Base-by-base conservation (phyloP, 805 yeast genomes). In the Lachancea kluyveri region DNA sequence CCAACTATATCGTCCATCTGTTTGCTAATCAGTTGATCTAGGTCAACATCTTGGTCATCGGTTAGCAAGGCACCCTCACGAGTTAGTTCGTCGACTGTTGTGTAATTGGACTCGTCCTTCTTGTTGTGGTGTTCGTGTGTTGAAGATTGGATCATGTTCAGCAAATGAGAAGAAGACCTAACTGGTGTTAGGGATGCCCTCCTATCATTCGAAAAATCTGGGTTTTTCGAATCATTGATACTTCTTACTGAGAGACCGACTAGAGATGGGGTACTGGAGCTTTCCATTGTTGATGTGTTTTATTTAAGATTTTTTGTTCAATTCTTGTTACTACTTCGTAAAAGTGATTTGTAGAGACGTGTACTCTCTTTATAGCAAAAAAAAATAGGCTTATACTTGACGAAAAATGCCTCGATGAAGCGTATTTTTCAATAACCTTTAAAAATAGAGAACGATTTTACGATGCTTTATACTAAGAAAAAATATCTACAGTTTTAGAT, bases 1-100 rank as follows among this genome's bases (percentile, higher is more conserved):
- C 38, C 39, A 14, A 37, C 41, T 8, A 33, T 28, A 12, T 45
- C 50, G 16, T 42, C 40, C 15, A 43, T 36, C 8, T 38, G 20
- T 21, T 26, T 26, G 30, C 34, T 23, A 28, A 52, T 45, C 28
- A 53, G 45, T 14, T 47, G 45, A 26, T 55, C 55, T 24, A 50
- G 37, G 28, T 46, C 51, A 20, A 46, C 42, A 25, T 53, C 57
- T 18, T 49, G 42, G 24, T 56, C 62, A 35, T 57, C 60, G 17
- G 55, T 54, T 30, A 57, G 33, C 26, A 57, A 39, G 10, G 61
- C 61, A 8, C 62, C 62, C 33, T 53, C 60, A 23, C 49, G 53
- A 22, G 49, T 54, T 39, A 57, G 41, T 16, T 57, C 60, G 17
- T 47, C 59, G 7, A 57, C 57, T 7, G 54, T 43, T 5, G 59